Conservation (phyloP, 2,329 filamentous ascomycete genomes). For the Furcasterigmium sp. region DNA sequence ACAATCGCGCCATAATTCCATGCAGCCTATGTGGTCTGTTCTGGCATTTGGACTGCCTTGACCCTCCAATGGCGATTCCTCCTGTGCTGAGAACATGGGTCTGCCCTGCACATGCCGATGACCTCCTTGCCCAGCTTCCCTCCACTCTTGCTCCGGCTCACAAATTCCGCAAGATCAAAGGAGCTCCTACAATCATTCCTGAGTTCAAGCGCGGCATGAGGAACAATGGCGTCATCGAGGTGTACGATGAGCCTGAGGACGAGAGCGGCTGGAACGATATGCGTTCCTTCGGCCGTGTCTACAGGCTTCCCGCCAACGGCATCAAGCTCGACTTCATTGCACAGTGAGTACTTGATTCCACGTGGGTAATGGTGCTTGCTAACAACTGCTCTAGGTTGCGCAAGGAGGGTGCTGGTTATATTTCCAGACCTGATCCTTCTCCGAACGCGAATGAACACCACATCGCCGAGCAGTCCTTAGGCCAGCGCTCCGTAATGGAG, state of each 20-base stretch:
- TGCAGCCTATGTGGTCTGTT: constrained; percentile 78
- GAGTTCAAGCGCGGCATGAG: constrained; percentile 56
- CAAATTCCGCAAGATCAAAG: constrained; percentile 56
- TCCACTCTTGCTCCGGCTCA: constrained; percentile 53
- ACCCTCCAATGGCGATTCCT: constrained; percentile 75
- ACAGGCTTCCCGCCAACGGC: constrained; percentile 58
- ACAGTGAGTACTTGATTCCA: constrained; percentile 36
- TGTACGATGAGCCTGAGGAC: constrained; percentile 56
- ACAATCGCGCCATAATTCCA: constrained; percentile 69
- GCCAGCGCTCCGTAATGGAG: constrained; percentile 48
- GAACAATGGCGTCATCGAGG: constrained; percentile 69
- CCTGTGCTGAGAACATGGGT: constrained; percentile 76
- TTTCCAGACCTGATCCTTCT: constrained; percentile 9
- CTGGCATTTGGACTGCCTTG: constrained; percentile 91
- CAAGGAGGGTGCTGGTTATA: constrained; percentile 30
- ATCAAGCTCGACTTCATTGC: constrained; percentile 70
- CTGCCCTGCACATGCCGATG: constrained; percentile 82
- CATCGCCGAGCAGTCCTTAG: constrained; percentile 19
- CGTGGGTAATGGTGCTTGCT: constrained; percentile 4
- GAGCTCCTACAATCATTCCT: constrained; percentile 44
- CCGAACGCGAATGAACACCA: no score
- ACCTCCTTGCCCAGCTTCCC: constrained; percentile 60
- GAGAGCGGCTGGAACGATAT: constrained; percentile 52
- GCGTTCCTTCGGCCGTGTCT: constrained; percentile 58
- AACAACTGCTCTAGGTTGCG: constrained; percentile 22